Base-by-base conservation (phyloP, 805 yeast genomes). In the Spathaspora hagerdaliae region DNA sequence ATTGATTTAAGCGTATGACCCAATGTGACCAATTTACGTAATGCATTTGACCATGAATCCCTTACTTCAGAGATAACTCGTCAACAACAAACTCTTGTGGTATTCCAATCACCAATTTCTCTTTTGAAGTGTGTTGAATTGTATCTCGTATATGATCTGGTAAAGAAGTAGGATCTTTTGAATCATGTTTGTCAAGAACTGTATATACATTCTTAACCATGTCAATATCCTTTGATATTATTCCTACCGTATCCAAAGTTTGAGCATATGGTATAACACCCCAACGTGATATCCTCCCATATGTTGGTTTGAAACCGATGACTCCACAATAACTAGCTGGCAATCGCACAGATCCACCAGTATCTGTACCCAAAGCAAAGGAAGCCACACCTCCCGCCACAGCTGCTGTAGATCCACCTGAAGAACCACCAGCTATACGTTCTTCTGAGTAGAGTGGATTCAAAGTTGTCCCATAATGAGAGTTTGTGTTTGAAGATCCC, bases 391-490 rank as follows among this genome's bases (percentile, higher is more conserved):
- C 83, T 0, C 84, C 78, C 1, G 92, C 84, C 1, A 92, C 96
- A 0, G 95, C 87, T 1, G 96, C 96, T 0, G 98, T 98, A 34
- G 94, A 79, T 0, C 99, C 99, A 14, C 98, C 97, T 6, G 96
- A 88, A 0, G 97, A 90, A 0, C 99, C 99, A 10, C 99, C 99
- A 2, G 85, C 73, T 1, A 71, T 62, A 49, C 60, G 58, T 29
- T 29, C 12, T 29, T 11, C 32, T 19, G 56, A 46, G 49, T 61
- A 71, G 24, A 58, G 37, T 10, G 84, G 83, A 54, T 87, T 86
- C 3, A 67, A 46, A 0, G 84, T 74, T 1, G 85, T 73, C 0
- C 90, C 91, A 56, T 65, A 79, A 42, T 56, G 52, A 0, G 85
- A 75, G 53, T 79, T 73, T 2, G 79, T 67, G 11, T 81, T 83